A percentile compares a stretch with the other conserved stretches of the same genome.
Conservation (phyloP, 208 protist genomes). For the Balamuthia mandrillaris region DNA sequence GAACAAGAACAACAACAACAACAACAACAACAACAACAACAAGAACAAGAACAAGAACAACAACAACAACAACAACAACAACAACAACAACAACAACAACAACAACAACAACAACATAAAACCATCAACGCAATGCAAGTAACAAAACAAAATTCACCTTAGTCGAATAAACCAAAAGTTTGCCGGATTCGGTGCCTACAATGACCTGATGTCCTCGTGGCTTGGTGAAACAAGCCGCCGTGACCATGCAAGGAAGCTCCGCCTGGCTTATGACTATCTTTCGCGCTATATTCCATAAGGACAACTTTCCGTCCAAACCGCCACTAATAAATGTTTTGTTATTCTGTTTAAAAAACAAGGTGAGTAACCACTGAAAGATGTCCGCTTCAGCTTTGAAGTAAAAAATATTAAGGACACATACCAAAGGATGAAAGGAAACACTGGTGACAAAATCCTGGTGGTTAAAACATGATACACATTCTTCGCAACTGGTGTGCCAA, state of each 20-base stretch:
- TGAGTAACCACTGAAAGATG: background rate
- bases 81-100: background rate
- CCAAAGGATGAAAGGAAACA: slow-evolving; percentile 65
- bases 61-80: background rate
- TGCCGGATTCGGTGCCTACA: slow-evolving; percentile 57
- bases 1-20: no score
- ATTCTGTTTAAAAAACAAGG: slow-evolving; percentile 18
- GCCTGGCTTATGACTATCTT: slow-evolving; percentile 47
- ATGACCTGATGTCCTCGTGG: slow-evolving; percentile 43
- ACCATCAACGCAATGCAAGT: background rate
- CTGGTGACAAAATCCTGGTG: slow-evolving; percentile 67
- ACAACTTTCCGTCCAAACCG: slow-evolving; percentile 57
- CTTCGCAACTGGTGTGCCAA: slow-evolving; percentile 58
- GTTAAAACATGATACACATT: slow-evolving; percentile 55
- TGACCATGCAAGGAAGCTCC: slow-evolving; percentile 45
- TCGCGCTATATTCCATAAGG: slow-evolving; percentile 64
- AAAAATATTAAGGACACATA: background rate
- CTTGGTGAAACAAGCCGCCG: background rate
- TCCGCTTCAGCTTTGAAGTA: background rate
- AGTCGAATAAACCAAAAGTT: slow-evolving; percentile 49
- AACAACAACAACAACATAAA: background rate
- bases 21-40: background rate
- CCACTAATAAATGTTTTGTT: slow-evolving; percentile 55
- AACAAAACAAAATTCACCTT: background rate
- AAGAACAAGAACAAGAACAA: background rate